phyloP scores from a whole-genome alignment of 139 green algal species.

The Edaphochlamys debaryana region DNA sequence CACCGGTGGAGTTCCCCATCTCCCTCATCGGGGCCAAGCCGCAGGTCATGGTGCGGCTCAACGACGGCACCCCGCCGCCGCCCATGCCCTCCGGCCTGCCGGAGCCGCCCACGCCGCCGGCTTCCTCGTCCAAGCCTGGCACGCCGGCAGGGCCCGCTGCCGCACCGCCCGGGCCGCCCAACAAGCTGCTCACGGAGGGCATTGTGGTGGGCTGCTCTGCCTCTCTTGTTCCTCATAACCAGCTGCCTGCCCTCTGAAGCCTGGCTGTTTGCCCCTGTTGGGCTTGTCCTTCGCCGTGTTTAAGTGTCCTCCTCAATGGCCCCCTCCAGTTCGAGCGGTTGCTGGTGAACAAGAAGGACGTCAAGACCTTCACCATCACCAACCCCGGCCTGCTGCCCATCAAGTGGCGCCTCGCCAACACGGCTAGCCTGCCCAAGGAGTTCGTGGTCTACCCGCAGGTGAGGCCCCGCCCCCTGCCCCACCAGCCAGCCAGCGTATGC shows the following conservation, averaged over 20 bases:
- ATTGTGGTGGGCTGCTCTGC: no score
- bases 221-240: no score
- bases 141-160: no score
- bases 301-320: no score
- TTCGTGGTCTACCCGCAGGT: conserved; percentile 56
- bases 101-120: neutral
- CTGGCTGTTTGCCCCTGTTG: no score
- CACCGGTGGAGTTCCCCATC: conserved; percentile 74
- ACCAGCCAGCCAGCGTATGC: neutral
- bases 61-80: conserved; percentile 48
- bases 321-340: conserved; percentile 80
- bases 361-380: conserved; percentile 66
- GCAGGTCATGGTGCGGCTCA: conserved; percentile 49
- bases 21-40: conserved; percentile 71
- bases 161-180: neutral
- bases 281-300: no score
- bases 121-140: no score
- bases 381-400: conserved; percentile 79
- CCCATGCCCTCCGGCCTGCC: neutral
- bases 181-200: conserved; percentile 60
- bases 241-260: no score
- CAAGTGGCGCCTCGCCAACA: conserved; percentile 75
- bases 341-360: conserved; percentile 69
- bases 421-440: conserved; percentile 65
- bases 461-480: neutral